Conservation (phyloP, 257 asterid genomes). For the Ilex aquifolium region DNA sequence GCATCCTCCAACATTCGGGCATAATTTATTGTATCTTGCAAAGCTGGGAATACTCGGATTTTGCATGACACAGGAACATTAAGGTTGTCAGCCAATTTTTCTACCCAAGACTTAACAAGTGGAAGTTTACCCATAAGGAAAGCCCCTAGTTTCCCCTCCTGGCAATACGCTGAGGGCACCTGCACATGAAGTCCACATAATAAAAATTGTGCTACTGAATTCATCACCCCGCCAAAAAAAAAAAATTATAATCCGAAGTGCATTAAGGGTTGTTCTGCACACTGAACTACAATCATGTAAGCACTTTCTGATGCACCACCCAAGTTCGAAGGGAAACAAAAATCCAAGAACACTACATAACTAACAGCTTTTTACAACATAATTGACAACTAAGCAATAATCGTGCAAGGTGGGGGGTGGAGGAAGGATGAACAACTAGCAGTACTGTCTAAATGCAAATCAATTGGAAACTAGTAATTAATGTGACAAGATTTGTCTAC, state of each 20-base stretch:
- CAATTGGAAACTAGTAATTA: no score
- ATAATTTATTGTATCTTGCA: conserved; percentile 67
- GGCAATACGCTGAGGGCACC: conserved; percentile 97
- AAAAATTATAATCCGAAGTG: background rate
- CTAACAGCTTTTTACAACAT: background rate
- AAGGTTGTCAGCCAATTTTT: conserved; percentile 63
- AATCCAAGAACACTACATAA: background rate
- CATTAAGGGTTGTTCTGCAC: background rate
- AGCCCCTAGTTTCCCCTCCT: conserved; percentile 95
- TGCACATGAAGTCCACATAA: conserved; percentile 9
- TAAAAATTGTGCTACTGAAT: conserved; percentile 2
- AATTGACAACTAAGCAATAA: no score
- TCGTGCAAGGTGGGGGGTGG: no score
- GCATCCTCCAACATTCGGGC: conserved; percentile 97
- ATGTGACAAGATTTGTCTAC: no score
- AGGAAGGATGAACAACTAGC: no score
- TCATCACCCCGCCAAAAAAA: conserved; percentile 16
- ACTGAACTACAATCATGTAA: background rate
- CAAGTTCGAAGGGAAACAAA: background rate
- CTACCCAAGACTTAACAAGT: conserved; percentile 76
- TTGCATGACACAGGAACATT: conserved; percentile 86
- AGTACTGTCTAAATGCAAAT: no score
- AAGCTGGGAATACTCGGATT: conserved; percentile 72
- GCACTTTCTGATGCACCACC: background rate
- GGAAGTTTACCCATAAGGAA: conserved; percentile 97